A percentile compares a stretch with the other conserved stretches of the same genome.
phyloP scores from a whole-genome alignment of 345 rosid genomes.

The Abelmoschus esculentus region DNA sequence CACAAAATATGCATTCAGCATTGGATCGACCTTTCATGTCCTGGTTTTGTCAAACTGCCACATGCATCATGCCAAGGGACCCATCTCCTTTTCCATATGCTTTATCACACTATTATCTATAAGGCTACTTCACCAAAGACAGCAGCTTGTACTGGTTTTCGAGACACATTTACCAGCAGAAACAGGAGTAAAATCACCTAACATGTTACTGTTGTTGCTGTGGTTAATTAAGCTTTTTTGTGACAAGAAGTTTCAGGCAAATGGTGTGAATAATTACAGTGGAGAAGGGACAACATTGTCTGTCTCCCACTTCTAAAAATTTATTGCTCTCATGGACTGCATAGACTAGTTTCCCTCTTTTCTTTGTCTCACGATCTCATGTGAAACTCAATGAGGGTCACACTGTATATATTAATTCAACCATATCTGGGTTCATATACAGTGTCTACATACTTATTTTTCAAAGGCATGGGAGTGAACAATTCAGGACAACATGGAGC shows the following conservation, averaged over 20 bases:
- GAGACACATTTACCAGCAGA: not conserved
- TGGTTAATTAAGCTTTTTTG: not conserved
- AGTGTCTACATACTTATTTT: not conserved
- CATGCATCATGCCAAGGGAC: constrained; percentile 26
- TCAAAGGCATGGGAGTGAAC: not conserved
- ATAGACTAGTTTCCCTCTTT: not conserved
- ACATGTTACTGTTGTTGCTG: not conserved
- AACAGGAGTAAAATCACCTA: no score
- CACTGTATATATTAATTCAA: not conserved
- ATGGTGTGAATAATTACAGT: constrained; percentile 10
- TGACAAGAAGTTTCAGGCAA: constrained; percentile 12
- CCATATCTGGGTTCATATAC: constrained; percentile 6
- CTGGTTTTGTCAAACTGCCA: constrained; percentile 25
- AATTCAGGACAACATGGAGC: constrained; percentile 15
- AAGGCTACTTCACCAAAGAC: constrained; percentile 5
- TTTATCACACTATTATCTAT: constrained; percentile 13
- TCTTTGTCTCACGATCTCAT: not conserved
- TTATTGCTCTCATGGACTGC: not conserved
- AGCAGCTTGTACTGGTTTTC: constrained; percentile 9
- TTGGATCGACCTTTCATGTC: constrained; percentile 22
- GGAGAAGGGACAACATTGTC: constrained; percentile 8
- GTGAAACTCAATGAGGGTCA: constrained; percentile 7
- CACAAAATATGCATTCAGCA: constrained; percentile 4
- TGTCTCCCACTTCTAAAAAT: constrained; percentile 20
- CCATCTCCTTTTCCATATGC: not conserved